Evolutionary conservation across 257 asterid species (phyloP), one percentile per base, ranked within the genome.

Genomic region (Gentiana dahurica): DNA sequence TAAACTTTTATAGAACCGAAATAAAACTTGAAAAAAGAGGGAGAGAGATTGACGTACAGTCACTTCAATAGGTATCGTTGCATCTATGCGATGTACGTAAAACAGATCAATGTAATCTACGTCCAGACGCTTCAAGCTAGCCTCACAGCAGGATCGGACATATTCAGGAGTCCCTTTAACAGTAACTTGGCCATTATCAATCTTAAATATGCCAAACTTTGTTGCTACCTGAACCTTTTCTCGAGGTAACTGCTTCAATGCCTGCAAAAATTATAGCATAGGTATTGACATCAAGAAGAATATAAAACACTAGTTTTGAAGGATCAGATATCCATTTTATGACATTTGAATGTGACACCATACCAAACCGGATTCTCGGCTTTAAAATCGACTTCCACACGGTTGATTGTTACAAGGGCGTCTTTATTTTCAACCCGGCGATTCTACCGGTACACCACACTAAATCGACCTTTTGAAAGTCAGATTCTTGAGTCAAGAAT

Each of bases 171-270:
- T 61, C 38, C 94, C 94, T 59, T 72, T 84, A 35, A 83, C 65
- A 54, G 38, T 36, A 34, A 70, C 56, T 34, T 60, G 46, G 6
- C 59, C 49, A 60, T 57, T 68, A 35, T 64, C 62, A n/a, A 69
- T 10, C 51, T 66, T 39, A 60, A n/a, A 55, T 10, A 79, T 39
- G 24, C 89, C 89, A 60, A 81, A 81, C 74, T 81, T 81, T 3
- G 86, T 81, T 10, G 89, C 83, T 32, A 79, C 33, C 63, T 81
- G 77, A 55, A 81, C 59, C 56, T 76, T 79, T 67, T 79, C 89
- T 8, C 80, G 68, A 38, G 83, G 83, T 55, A 79, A 68, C 37
- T 76, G 79, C 72, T 81, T 81, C 61, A 76, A 6, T 4, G 46
- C 46, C 46, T 41, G 46, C 53, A 58, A 64, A 39, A 41, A 41